A percentile compares a stretch with the other conserved stretches of the same genome.
Evolutionary conservation across 805 yeast genomes (phyloP).

Genomic region (Yarrowia sp.): DNA sequence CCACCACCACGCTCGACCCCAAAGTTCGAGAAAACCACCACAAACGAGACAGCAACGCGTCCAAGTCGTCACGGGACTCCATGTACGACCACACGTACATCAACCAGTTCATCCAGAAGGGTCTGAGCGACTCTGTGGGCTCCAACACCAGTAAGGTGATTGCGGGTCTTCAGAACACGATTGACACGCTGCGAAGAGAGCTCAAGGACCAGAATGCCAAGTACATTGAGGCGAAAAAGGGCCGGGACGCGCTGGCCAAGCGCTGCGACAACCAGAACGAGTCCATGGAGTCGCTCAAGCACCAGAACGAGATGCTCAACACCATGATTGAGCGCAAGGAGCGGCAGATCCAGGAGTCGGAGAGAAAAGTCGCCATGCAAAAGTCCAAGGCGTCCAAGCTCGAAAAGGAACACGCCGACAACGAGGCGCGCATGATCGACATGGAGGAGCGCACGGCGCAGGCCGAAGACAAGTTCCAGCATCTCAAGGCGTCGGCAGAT

Average conservation of each 20-base stretch:
- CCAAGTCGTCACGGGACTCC: slow-evolving; percentile 27
- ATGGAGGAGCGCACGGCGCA: slow-evolving; percentile 57
- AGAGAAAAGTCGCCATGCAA: slow-evolving; percentile 54
- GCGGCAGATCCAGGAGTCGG: slow-evolving; percentile 70
- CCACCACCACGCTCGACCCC: slow-evolving; percentile 13
- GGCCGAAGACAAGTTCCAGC: slow-evolving; percentile 57
- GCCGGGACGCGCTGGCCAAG: slow-evolving; percentile 54
- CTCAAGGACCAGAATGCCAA: slow-evolving; percentile 52
- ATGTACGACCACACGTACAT: slow-evolving; percentile 29
- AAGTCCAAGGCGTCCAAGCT: slow-evolving; percentile 30
- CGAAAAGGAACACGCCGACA: slow-evolving; percentile 25
- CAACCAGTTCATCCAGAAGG: slow-evolving; percentile 34
- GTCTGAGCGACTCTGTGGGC: slow-evolving; percentile 18
- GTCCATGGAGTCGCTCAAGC: slow-evolving; percentile 58
- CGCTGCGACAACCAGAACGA: slow-evolving; percentile 43
- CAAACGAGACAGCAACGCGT: slow-evolving; percentile 30
- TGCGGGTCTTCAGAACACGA: slow-evolving; percentile 55
- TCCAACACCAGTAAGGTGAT: slow-evolving; percentile 45
- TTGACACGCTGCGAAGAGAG: slow-evolving; percentile 64
- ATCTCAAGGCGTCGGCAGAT: slow-evolving; percentile 58
- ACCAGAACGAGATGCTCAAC: slow-evolving; percentile 76
- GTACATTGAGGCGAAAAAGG: slow-evolving; percentile 60
- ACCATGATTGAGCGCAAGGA: slow-evolving; percentile 74
- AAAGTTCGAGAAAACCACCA: slow-evolving; percentile 1
- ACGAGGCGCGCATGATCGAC: slow-evolving; percentile 32